Evolutionary conservation across 2,329 filamentous ascomycete species (phyloP).

Genomic region (Hypocreales sp.): DNA sequence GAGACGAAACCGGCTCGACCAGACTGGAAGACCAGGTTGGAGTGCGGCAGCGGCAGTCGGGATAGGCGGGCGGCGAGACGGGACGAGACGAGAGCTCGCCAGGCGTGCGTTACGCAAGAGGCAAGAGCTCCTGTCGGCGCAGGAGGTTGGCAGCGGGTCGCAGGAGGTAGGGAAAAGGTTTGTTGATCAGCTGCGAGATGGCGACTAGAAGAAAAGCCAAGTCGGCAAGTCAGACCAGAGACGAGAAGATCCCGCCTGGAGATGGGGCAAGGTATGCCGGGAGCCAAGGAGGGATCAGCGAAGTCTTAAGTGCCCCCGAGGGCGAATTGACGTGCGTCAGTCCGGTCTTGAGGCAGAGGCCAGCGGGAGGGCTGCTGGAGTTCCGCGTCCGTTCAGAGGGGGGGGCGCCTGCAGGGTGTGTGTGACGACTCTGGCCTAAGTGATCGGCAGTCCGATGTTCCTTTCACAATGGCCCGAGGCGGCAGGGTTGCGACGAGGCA

Average conservation of each 20-base stretch:
- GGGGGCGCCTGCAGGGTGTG: slow-evolving; percentile 24
- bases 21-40: no score
- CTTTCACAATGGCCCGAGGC: slow-evolving; percentile 29
- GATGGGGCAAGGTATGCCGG: no score
- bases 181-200: slow-evolving; percentile 39
- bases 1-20: no score
- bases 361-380: slow-evolving; percentile 20
- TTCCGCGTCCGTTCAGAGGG: slow-evolving; percentile 15
- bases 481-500: slow-evolving; percentile 28
- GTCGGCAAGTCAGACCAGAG: slow-evolving; percentile 26
- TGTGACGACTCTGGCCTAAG: slow-evolving; percentile 36
- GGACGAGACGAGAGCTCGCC: no score
- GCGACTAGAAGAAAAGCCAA: slow-evolving; percentile 28
- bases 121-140: no score
- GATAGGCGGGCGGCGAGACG: no score
- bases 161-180: slow-evolving; percentile 9
- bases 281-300: slow-evolving; percentile 38
- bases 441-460: slow-evolving; percentile 40
- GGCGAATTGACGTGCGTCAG: slow-evolving; percentile 24
- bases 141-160: no score
- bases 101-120: no score
- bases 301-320: slow-evolving; percentile 38
- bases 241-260: slow-evolving; percentile 20
- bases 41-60: no score
- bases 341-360: slow-evolving; percentile 20